Evolutionary conservation across 1,284 basidiomycete species (phyloP).

Genomic region (Fomitopsis pinicola): DNA sequence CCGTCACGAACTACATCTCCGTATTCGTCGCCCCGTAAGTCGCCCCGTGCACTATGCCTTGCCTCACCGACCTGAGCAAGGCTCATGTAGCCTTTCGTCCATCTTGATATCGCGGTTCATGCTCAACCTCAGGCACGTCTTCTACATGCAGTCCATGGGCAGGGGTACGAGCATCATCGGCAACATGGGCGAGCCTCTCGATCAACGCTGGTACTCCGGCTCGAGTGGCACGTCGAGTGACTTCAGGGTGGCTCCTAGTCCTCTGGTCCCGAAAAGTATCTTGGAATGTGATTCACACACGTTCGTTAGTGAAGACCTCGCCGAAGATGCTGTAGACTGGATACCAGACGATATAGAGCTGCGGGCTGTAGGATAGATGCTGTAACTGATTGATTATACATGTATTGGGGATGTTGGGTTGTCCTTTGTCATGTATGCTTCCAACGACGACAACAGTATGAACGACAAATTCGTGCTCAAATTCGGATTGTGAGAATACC

Average conservation of each 20-base stretch:
- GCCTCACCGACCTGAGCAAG: neutral
- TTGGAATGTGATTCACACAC: neutral
- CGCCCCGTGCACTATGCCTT: neutral
- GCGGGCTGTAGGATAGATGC: neutral
- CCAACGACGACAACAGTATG: neutral
- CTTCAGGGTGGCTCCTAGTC: neutral
- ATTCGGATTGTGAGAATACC: too few species aligned
- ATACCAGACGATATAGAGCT: neutral
- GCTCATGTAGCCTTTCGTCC: conserved; percentile 1
- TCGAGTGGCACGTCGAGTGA: neutral
- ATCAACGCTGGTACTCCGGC: neutral
- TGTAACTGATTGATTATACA: neutral
- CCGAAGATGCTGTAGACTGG: neutral
- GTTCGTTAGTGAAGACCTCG: neutral
- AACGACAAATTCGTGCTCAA: neutral
- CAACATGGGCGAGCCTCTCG: conserved; percentile 1
- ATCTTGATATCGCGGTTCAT: conserved; percentile 21
- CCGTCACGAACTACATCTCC: conserved; percentile 1
- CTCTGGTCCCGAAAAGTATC: too few species aligned
- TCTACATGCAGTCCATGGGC: conserved; percentile 1
- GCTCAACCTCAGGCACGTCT: conserved; percentile 15
- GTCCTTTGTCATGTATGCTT: neutral
- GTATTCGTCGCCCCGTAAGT: conserved; percentile 5
- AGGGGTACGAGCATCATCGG: conserved; percentile 2
- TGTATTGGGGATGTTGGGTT: too few species aligned